These are phyloP conservation scores for Calonectria fujianensis DNA, from an alignment of 2,329 filamentous ascomycete genomes.

Conservation along the genomic window DNA sequence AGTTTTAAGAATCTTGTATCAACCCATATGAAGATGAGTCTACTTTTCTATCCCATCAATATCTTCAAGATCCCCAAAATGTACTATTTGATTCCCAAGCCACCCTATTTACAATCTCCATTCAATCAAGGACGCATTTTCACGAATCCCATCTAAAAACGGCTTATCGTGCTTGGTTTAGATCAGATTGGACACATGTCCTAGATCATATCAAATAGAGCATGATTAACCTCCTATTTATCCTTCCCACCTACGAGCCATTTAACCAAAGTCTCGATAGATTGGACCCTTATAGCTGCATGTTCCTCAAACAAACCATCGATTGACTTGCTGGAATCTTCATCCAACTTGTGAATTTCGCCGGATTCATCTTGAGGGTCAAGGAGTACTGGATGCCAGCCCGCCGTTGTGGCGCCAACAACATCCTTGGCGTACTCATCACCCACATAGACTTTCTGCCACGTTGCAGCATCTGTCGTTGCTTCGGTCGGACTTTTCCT, in stretches of 20 bases:
- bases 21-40: not conserved
- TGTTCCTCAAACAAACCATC: constrained; percentile 26
- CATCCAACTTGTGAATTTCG: constrained; percentile 34
- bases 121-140: not conserved
- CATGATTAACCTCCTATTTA: not conserved
- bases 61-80: not conserved
- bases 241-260: constrained; percentile 35
- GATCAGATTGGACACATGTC: not conserved
- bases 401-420: constrained; percentile 40
- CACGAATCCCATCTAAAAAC: not conserved
- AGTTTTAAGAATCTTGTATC: not conserved
- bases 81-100: too few relatives aligned
- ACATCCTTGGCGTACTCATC: constrained; percentile 49
- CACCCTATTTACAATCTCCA: too few relatives aligned
- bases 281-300: constrained; percentile 37
- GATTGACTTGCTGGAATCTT: constrained; percentile 15
- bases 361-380: constrained; percentile 38
- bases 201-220: too few relatives aligned
- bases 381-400: constrained; percentile 44
- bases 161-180: too few relatives aligned
- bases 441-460: constrained; percentile 47
- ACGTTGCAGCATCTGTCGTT: not conserved
- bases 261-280: constrained; percentile 29
- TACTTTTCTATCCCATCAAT: not conserved
- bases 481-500: constrained; percentile 9